These are phyloP conservation scores for Pelargonium nanum DNA, from an alignment of 345 rosid species.

Conservation along the genomic window DNA sequence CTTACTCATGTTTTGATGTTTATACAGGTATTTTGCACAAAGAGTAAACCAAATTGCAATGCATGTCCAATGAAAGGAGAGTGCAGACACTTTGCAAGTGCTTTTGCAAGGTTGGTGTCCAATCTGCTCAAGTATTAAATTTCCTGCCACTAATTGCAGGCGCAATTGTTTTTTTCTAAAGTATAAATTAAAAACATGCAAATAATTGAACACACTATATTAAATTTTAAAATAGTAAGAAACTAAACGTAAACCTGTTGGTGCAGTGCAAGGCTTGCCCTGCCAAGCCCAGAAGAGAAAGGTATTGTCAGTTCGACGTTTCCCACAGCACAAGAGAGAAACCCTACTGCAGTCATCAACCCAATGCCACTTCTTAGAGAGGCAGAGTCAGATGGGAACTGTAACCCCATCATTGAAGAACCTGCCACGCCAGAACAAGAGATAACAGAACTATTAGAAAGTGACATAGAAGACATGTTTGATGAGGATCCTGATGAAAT, in stretches of 20 bases:
- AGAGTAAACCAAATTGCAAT: slow-evolving; percentile 88
- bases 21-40: slow-evolving; percentile 92
- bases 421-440: slow-evolving; percentile 78
- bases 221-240: too few relatives aligned
- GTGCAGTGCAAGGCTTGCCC: slow-evolving; percentile 79
- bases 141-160: too few relatives aligned
- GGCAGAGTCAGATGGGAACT: slow-evolving; percentile 24
- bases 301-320: slow-evolving; percentile 25
- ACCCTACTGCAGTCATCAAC: slow-evolving; percentile 26
- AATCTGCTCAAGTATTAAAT: too few relatives aligned
- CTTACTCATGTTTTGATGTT: slow-evolving; percentile 5
- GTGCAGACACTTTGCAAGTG: slow-evolving; percentile 98
- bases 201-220: too few relatives aligned
- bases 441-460: slow-evolving; percentile 26
- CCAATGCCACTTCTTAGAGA: slow-evolving; percentile 30
- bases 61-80: slow-evolving; percentile 98
- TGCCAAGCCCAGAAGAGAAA: slow-evolving; percentile 65
- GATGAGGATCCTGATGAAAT: slow-evolving; percentile 64
- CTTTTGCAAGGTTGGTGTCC: slow-evolving; percentile 99
- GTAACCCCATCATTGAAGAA: slow-evolving; percentile 76
- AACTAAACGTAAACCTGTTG: slow-evolving; percentile 12
- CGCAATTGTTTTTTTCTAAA: too few relatives aligned
- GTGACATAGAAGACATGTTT: slow-evolving; percentile 62
- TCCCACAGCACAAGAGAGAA: slow-evolving; percentile 24
- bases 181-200: too few relatives aligned